Evolutionary conservation across 257 asterid genomes (phyloP), one percentile per base, ranked within the genome.

Genomic region (Osmanthus fragrans): DNA sequence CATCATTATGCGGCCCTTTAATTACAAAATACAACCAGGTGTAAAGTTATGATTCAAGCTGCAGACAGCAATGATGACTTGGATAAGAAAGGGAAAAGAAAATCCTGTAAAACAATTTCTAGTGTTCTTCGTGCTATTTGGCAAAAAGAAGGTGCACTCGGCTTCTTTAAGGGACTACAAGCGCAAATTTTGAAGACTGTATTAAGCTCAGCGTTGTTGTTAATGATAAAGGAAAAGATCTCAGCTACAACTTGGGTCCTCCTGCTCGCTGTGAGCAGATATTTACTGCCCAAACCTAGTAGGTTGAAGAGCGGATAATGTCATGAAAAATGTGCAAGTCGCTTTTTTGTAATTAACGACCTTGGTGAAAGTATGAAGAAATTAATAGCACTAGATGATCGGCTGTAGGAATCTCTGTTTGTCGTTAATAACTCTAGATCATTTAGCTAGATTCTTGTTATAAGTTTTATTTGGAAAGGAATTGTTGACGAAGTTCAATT

Each of bases 151-250:
- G 98, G 98, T 60, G 70, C 85, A 18, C 73, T 77, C 0, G 95
- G 98, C 72, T 92, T 94, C 89, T 92, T 86, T 92, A 94, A 94
- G 81, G 98, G 98, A 27, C 73, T 94, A 79, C 92, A 92, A 77
- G 95, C 96, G 3, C 98, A 92, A 80, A 90, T 94, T 84, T 88
- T 94, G 86, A 94, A 94, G 83, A 94, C 98, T 11, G 97, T 94
- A 32, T 84, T 92, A 67, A 89, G 92, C 74, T 88, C 97, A 58
- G 98, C 98, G 0, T 83, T 94, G 79, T 89, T 92, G 56, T 82
- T 94, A 86, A 94, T 94, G 98, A 92, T 92, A 74, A 94, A 94
- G 86, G 97, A 92, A 86, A 94, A 94, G 84, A 86, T 92, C 86
- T 73, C 92, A 5, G 92, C 92, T 84, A 84, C 87, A 75, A 92